Evolutionary conservation across 1,139 yeast genomes (phyloP).

Genomic region (Pichia sp.): DNA sequence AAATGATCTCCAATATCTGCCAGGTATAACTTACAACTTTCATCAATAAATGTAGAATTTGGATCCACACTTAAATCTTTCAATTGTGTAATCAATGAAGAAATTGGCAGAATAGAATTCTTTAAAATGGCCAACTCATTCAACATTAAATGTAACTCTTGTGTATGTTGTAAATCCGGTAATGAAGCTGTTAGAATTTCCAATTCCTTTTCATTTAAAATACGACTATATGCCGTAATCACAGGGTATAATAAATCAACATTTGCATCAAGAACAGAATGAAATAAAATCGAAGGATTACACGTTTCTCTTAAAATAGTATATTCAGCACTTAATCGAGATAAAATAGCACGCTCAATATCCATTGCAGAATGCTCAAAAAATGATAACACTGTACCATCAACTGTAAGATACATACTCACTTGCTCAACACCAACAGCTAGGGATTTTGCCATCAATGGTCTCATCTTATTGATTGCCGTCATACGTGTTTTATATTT

Average conservation of each 20-base stretch:
- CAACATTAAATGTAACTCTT: slow-evolving; percentile 48
- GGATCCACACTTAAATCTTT: slow-evolving; percentile 41
- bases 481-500: slow-evolving; percentile 32
- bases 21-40: slow-evolving; percentile 37
- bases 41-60: slow-evolving; percentile 30
- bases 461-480: slow-evolving; percentile 43
- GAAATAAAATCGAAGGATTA: slow-evolving; percentile 49
- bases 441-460: slow-evolving; percentile 41
- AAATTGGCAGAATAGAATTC: slow-evolving; percentile 43
- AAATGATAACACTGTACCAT: slow-evolving; percentile 47
- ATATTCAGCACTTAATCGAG: slow-evolving; percentile 42
- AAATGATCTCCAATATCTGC: slow-evolving; percentile 56
- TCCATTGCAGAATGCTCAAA: slow-evolving; percentile 53
- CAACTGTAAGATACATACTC: slow-evolving; percentile 44
- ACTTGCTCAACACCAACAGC: slow-evolving; percentile 56
- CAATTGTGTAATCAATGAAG: slow-evolving; percentile 43
- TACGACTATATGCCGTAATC: slow-evolving; percentile 52
- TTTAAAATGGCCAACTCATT: slow-evolving; percentile 48
- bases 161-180: slow-evolving; percentile 49
- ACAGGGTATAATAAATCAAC: slow-evolving; percentile 61
- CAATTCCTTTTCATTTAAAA: slow-evolving; percentile 47
- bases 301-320: slow-evolving; percentile 48
- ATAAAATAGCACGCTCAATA: slow-evolving; percentile 46
- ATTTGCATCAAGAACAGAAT: slow-evolving; percentile 51
- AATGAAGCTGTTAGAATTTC: slow-evolving; percentile 40